Conservation (phyloP, 2,329 filamentous ascomycete species). For the Trichoderma oligosporum region DNA sequence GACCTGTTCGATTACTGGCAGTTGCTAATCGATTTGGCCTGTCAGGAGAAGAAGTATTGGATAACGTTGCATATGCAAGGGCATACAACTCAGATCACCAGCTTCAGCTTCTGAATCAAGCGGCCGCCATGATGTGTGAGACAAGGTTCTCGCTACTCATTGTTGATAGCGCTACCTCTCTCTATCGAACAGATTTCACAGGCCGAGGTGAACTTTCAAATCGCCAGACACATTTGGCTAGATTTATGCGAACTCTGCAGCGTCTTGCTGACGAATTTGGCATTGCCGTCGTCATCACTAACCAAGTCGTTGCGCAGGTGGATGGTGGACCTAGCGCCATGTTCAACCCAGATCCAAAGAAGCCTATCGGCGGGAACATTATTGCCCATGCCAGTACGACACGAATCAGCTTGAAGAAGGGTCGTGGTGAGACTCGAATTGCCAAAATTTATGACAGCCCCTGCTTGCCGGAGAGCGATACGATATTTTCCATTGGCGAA, state of each 20-base stretch:
- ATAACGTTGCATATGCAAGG: constrained; percentile 96
- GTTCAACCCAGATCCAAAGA: constrained; percentile 99
- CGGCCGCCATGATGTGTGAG: constrained; percentile 98
- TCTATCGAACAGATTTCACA: constrained; percentile 94
- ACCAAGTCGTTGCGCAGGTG: constrained; percentile 97
- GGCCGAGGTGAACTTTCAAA: constrained; percentile 97
- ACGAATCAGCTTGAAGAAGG: constrained; percentile 90
- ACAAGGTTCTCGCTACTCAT: constrained; percentile 94
- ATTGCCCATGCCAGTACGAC: constrained; percentile 98
- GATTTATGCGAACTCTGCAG: constrained; percentile 82
- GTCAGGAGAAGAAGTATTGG: constrained; percentile 92
- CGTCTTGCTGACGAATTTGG: constrained; percentile 80
- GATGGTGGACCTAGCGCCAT: constrained; percentile 94
- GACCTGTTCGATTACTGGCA: constrained; percentile 82
- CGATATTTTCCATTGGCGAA: constrained; percentile 93
- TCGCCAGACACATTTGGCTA: constrained; percentile 81
- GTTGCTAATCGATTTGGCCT: constrained; percentile 93
- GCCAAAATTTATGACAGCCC: constrained; percentile 99
- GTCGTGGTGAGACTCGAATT: constrained; percentile 88
- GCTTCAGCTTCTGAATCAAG: constrained; percentile 89
- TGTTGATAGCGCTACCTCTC: constrained; percentile 90
- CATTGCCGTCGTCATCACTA: constrained; percentile 97
- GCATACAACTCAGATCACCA: constrained; percentile 99
- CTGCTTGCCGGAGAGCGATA: constrained; percentile 93
- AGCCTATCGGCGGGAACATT: constrained; percentile 97